A percentile compares a stretch with the other conserved stretches of the same genome.
phyloP scores from a whole-genome alignment of 2,329 filamentous ascomycete species.

The Exophiala calicioides region DNA sequence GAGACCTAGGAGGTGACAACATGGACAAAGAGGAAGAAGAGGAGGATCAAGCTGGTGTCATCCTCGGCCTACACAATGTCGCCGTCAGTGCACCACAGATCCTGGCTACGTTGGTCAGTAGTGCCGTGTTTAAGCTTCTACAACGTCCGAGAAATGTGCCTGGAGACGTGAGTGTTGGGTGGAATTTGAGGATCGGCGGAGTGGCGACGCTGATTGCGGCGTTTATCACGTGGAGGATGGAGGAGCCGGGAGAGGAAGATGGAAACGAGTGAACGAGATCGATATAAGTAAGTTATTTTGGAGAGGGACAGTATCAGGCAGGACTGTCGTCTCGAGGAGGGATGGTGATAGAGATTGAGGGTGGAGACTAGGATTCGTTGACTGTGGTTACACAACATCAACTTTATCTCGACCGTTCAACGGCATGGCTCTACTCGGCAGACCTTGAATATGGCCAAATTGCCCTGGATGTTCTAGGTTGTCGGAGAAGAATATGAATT shows the following conservation, averaged over 20 bases:
- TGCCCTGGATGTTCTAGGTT: too few relatives aligned
- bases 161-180: constrained; percentile 82
- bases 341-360: too few relatives aligned
- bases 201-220: constrained; percentile 75
- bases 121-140: constrained; percentile 77
- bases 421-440: too few relatives aligned
- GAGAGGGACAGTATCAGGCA: background rate
- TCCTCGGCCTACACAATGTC: constrained; percentile 94
- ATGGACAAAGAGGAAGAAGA: constrained; percentile 43
- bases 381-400: too few relatives aligned
- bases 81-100: constrained; percentile 90
- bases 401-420: too few relatives aligned
- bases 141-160: constrained; percentile 85
- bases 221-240: constrained; percentile 39
- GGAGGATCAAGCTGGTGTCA: constrained; percentile 79
- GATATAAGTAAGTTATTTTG: too few relatives aligned
- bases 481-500: too few relatives aligned
- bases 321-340: too few relatives aligned
- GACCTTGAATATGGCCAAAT: too few relatives aligned
- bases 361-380: too few relatives aligned
- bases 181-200: constrained; percentile 83
- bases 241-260: constrained; percentile 23
- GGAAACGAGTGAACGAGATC: constrained; percentile 9
- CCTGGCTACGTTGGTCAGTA: constrained; percentile 80
- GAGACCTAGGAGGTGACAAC: constrained; percentile 31